These are phyloP conservation scores for Syncephalastrum racemosum DNA, from an alignment of 371 early-diverging fungal species.

Conservation along the genomic window DNA sequence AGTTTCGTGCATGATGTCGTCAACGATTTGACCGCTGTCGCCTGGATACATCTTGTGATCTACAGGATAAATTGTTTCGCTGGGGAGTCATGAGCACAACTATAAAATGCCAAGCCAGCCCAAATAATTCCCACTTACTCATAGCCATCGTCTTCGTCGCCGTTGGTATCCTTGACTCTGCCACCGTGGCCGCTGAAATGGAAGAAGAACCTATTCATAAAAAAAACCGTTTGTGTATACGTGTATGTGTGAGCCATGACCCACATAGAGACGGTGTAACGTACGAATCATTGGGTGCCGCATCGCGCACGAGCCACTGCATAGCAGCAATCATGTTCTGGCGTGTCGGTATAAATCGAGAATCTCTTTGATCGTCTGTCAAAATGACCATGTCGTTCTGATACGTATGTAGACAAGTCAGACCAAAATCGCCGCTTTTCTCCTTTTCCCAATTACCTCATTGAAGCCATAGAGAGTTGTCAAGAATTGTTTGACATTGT, in stretches of 20 bases:
- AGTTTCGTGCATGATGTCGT: slow-evolving; percentile 84
- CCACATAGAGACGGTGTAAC: slow-evolving; percentile 5
- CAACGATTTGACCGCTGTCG: slow-evolving; percentile 77
- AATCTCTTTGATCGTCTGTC: slow-evolving; percentile 82
- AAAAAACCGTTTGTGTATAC: too few species aligned
- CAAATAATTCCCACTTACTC: slow-evolving; percentile 21
- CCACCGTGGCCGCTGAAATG: slow-evolving; percentile 94
- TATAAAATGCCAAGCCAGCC: background rate
- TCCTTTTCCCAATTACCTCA: slow-evolving; percentile 30
- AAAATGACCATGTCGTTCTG: slow-evolving; percentile 78
- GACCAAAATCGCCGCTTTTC: background rate
- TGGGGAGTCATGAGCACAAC: too few species aligned
- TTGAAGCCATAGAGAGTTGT: slow-evolving; percentile 62
- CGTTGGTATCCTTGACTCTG: slow-evolving; percentile 62
- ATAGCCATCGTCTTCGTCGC: slow-evolving; percentile 85
- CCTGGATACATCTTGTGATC: slow-evolving; percentile 65
- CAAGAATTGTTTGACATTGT: slow-evolving; percentile 79
- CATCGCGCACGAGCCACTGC: slow-evolving; percentile 86
- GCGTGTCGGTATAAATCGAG: slow-evolving; percentile 74
- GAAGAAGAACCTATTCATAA: slow-evolving; percentile 68
- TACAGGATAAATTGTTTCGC: slow-evolving; percentile 67
- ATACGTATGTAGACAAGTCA: background rate
- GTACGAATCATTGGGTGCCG: slow-evolving; percentile 81
- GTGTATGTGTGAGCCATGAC: background rate
- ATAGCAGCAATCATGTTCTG: slow-evolving; percentile 65